A percentile compares a stretch with the other conserved stretches of the same genome.
Conservation (phyloP, 331 rosid species). For the Quercus phellos region DNA sequence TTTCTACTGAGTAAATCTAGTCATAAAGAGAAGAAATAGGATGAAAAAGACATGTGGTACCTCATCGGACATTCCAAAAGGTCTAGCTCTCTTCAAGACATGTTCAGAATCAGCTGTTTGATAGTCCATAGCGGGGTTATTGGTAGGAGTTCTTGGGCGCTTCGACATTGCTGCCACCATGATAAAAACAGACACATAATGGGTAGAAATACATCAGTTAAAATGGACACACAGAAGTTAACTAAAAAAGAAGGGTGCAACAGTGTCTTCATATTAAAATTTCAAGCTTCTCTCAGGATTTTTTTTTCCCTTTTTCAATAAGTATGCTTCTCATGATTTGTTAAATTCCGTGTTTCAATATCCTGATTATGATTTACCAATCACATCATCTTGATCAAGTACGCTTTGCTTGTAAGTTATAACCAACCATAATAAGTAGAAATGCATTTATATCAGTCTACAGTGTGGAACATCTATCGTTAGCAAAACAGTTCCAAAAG, state of each 20-base stretch:
- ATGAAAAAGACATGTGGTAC: constrained; percentile 32
- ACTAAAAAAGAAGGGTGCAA: not conserved
- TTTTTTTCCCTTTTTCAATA: not conserved
- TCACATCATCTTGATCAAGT: not conserved
- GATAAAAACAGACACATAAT: constrained; percentile 14
- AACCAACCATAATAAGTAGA: not conserved
- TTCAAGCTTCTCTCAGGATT: constrained; percentile 13
- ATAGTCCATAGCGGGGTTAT: constrained; percentile 86
- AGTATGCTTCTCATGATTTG: too few species aligned
- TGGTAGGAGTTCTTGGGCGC: constrained; percentile 96
- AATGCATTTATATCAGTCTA: not conserved
- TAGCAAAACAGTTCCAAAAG: not conserved
- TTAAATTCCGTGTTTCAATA: not conserved
- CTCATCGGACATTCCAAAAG: constrained; percentile 83
- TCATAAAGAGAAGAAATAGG: constrained; percentile 4
- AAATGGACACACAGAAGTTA: constrained; percentile 7
- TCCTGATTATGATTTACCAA: not conserved
- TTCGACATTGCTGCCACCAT: constrained; percentile 65
- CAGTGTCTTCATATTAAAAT: not conserved
- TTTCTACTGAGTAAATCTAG: constrained; percentile 14
- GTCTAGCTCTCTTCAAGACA: constrained; percentile 87
- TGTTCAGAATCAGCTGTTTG: constrained; percentile 97
- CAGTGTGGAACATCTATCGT: not conserved
- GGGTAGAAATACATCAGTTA: constrained; percentile 19
- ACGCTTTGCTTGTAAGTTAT: not conserved